A percentile compares a stretch with the other conserved stretches of the same genome.
phyloP scores from a whole-genome alignment of 208 protist genomes.

The Trypanosoma congolense region DNA sequence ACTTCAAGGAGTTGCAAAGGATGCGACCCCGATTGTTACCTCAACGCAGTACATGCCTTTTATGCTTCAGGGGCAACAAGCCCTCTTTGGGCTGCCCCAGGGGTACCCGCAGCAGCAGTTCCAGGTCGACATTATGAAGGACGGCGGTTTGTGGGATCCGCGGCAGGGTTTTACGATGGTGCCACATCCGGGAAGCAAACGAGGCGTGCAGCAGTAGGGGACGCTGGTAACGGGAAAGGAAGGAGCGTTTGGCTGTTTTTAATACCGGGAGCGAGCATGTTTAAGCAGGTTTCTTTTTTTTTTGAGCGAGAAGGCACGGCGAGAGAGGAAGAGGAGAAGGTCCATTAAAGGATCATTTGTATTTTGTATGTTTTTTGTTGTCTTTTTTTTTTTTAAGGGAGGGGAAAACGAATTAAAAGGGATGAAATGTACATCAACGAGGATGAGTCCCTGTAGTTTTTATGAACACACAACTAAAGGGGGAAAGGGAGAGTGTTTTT shows the following conservation, averaged over 20 bases:
- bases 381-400: constrained; percentile 22
- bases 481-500: too few species aligned
- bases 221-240: constrained; percentile 15
- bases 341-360: constrained; percentile 6
- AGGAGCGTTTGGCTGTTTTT: too few species aligned
- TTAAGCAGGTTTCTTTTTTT: too few species aligned
- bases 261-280: too few species aligned
- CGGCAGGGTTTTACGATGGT: constrained; percentile 17
- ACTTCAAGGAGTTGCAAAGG: constrained; percentile 47
- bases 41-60: constrained; percentile 65
- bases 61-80: constrained; percentile 54
- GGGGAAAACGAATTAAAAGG: too few species aligned
- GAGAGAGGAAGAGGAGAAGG: constrained; percentile 9
- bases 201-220: constrained; percentile 36
- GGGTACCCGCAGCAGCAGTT: constrained; percentile 32
- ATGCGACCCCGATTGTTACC: constrained; percentile 42
- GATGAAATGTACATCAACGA: too few species aligned
- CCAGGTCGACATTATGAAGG: constrained; percentile 40
- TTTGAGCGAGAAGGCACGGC: too few species aligned
- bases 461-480: too few species aligned
- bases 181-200: constrained; percentile 11
- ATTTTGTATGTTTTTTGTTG: constrained; percentile 10
- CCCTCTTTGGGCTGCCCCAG: constrained; percentile 57
- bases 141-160: constrained; percentile 14
- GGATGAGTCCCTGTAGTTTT: too few species aligned